Percentiles rank a stretch among this genome's conserved stretches.
Evolutionary conservation across 441 rosid species (phyloP).

Genomic region (Raphanus hybrid): DNA sequence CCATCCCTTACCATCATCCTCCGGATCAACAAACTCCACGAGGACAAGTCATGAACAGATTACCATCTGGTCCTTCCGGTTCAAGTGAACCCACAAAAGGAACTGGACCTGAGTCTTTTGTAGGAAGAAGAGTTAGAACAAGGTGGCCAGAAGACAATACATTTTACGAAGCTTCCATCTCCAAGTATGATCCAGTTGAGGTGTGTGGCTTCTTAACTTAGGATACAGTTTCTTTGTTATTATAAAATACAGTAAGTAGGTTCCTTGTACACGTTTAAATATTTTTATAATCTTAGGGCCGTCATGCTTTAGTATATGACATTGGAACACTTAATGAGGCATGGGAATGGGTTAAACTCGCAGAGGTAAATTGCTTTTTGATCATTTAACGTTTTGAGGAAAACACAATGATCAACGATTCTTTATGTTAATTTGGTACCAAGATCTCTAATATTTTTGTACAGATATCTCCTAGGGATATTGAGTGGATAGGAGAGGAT

Average conservation of each 20-base stretch:
- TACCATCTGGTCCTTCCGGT: conserved; percentile 50
- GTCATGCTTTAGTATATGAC: conserved; percentile 64
- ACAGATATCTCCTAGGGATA: conserved; percentile 71
- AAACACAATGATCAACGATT: neutral
- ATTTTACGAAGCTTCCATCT: conserved; percentile 71
- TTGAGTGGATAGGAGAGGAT: conserved; percentile 68
- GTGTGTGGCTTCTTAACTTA: conserved; percentile 42
- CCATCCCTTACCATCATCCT: conserved; percentile 51
- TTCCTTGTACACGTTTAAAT: conserved; percentile 20
- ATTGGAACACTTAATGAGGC: conserved; percentile 57
- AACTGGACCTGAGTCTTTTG: conserved; percentile 47
- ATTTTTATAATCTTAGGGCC: conserved; percentile 47
- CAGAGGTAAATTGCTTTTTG: conserved; percentile 52
- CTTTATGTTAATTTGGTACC: too few species aligned
- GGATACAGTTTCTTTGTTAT: neutral
- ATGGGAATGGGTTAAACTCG: conserved; percentile 71
- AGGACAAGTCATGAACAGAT: conserved; percentile 52
- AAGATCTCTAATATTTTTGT: too few species aligned
- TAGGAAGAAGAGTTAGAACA: conserved; percentile 67
- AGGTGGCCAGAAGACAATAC: conserved; percentile 78
- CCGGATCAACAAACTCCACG: conserved; percentile 50
- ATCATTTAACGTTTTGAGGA: neutral
- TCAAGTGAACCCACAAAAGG: conserved; percentile 52
- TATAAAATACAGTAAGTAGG: neutral
- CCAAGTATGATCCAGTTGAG: conserved; percentile 56